Evolutionary conservation across 2,329 filamentous ascomycete species (phyloP).

Genomic region (Talaromyces amestolkiae): DNA sequence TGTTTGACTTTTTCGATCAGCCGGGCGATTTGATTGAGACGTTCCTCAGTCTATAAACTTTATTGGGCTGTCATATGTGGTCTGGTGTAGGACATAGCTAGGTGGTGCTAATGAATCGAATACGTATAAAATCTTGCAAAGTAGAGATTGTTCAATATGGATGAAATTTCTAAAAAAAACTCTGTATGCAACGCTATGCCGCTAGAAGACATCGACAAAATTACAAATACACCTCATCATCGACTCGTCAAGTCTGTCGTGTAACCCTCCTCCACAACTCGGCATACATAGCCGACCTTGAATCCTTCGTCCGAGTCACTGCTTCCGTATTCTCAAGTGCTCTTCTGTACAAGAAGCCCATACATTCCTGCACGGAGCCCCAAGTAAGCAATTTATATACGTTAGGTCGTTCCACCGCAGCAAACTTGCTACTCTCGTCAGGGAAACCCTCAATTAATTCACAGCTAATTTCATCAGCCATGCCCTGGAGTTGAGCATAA

Average conservation of each 20-base stretch:
- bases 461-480: conserved; percentile 87
- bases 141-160: background rate
- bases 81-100: no score
- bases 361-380: conserved; percentile 59
- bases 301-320: conserved; percentile 52
- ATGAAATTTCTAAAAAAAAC: background rate
- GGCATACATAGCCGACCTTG: conserved; percentile 37
- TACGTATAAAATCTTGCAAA: background rate
- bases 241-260: background rate
- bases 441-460: conserved; percentile 50
- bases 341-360: conserved; percentile 61
- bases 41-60: conserved; percentile 31
- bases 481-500: conserved; percentile 85
- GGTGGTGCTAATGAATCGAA: background rate
- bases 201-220: background rate
- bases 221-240: background rate
- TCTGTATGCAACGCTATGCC: conserved; percentile 1
- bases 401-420: conserved; percentile 37
- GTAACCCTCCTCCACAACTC: conserved; percentile 35
- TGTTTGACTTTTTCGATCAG: conserved; percentile 53
- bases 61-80: background rate
- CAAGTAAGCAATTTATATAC: conserved; percentile 61
- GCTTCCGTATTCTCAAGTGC: conserved; percentile 72
- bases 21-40: conserved; percentile 43
- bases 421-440: conserved; percentile 9